These are phyloP conservation scores for Rhizopogon salebrosus DNA, from an alignment of 768 basidiomycete genomes.

Conservation along the genomic window DNA sequence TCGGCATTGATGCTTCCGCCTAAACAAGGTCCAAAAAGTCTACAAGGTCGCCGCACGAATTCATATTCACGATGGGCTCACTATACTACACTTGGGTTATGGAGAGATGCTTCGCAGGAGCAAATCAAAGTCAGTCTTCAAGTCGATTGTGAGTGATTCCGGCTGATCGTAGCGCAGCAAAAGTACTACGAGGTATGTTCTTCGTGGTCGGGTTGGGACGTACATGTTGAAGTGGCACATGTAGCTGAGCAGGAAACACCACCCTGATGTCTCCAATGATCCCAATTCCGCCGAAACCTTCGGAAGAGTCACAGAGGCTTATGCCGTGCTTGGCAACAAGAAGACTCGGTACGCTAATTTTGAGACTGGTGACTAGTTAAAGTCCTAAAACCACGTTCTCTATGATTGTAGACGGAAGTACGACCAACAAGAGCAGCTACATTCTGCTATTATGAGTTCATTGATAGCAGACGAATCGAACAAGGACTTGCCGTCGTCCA, in stretches of 20 bases:
- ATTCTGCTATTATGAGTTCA: neutral
- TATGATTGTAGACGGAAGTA: neutral
- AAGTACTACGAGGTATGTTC: neutral
- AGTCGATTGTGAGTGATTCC: too few relatives aligned
- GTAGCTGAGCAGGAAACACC: neutral
- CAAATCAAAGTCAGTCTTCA: neutral
- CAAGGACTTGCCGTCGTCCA: neutral
- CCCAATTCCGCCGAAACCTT: neutral
- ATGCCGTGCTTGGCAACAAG: neutral
- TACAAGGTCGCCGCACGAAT: too few relatives aligned
- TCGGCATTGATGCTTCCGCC: neutral
- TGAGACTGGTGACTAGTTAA: neutral
- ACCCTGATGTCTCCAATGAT: neutral
- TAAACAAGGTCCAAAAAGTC: neutral
- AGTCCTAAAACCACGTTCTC: neutral
- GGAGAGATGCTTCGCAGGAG: slow-evolving; percentile 1
- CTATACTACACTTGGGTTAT: neutral
- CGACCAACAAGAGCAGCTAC: neutral
- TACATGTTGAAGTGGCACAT: neutral
- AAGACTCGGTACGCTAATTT: neutral
- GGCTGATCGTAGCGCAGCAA: neutral
- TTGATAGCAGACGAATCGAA: neutral
- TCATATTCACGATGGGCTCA: neutral
- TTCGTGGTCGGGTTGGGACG: neutral
- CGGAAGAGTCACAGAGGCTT: neutral